These are phyloP conservation scores for Moesziomyces parantarcticus DNA, from an alignment of 1,284 basidiomycete species.

Conservation along the genomic window DNA sequence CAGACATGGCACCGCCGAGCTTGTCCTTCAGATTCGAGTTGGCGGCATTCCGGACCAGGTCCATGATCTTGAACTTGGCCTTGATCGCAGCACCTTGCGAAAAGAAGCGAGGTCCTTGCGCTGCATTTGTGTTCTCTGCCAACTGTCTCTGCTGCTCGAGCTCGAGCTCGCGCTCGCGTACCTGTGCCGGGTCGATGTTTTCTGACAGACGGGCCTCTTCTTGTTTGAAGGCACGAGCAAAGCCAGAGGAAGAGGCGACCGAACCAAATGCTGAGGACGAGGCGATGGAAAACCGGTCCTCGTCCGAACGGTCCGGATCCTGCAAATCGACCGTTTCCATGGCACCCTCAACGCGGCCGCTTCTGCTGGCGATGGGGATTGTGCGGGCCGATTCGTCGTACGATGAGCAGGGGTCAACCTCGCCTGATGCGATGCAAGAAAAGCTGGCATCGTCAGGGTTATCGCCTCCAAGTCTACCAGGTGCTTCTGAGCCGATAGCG, in stretches of 20 bases:
- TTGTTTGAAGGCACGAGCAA: constrained; percentile 16
- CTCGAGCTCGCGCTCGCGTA: constrained; percentile 34
- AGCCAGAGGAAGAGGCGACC: constrained; percentile 35
- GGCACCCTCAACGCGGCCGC: background rate
- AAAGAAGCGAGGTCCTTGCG: constrained; percentile 48
- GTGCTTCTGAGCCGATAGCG: background rate
- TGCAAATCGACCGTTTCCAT: constrained; percentile 2
- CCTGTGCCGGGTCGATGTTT: constrained; percentile 14
- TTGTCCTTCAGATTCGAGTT: constrained; percentile 41
- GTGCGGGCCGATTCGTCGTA: background rate
- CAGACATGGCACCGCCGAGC: constrained; percentile 16
- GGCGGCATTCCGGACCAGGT: constrained; percentile 46
- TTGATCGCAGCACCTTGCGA: constrained; percentile 59
- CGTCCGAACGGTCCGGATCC: constrained; percentile 38
- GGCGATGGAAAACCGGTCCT: constrained; percentile 48
- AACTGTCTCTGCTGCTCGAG: constrained; percentile 31
- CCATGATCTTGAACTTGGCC: constrained; percentile 54
- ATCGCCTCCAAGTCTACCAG: background rate
- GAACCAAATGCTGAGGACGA: constrained; percentile 52
- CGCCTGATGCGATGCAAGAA: background rate
- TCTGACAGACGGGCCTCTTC: constrained; percentile 11
- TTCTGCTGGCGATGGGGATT: background rate
- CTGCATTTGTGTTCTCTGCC: constrained; percentile 50
- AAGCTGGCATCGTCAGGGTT: constrained; percentile 13
- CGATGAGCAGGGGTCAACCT: background rate